A percentile compares a stretch with the other conserved stretches of the same genome.
phyloP scores from a whole-genome alignment of 352 stramenopile genomes.

The Phytopythium montanum region DNA sequence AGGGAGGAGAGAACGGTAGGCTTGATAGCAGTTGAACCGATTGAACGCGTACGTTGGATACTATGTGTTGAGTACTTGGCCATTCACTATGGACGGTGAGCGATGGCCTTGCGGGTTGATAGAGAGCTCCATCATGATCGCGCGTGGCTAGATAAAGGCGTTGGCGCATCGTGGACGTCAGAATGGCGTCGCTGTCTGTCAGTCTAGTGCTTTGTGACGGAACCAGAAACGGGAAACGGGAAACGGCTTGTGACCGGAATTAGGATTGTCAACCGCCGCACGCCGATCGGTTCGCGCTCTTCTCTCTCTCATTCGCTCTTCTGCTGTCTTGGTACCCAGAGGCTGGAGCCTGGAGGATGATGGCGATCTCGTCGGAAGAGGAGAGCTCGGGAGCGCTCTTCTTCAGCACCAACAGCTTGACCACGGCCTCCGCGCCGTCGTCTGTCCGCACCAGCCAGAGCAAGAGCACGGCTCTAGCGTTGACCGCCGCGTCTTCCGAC shows the following conservation, averaged over 20 bases:
- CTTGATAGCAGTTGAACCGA: background rate
- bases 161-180: background rate
- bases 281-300: too few relatives aligned
- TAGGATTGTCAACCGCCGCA: constrained; percentile 1
- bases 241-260: background rate
- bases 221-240: background rate
- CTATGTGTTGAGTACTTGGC: too few relatives aligned
- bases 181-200: constrained; percentile 3
- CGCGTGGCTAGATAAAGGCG: background rate
- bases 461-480: background rate
- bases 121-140: background rate
- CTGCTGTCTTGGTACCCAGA: background rate
- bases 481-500: constrained; percentile 24
- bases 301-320: background rate
- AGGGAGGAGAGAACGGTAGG: background rate
- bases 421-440: background rate
- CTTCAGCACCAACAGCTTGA: background rate
- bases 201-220: background rate
- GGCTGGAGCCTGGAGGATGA: background rate
- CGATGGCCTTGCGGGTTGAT: too few relatives aligned
- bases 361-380: constrained; percentile 9
- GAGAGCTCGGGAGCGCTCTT: constrained; percentile 4
- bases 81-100: too few relatives aligned
- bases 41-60: background rate
- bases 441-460: background rate